Evolutionary conservation across 257 asterid genomes (phyloP), one percentile per base, ranked within the genome.

Genomic region (Leptodermis oblonga): DNA sequence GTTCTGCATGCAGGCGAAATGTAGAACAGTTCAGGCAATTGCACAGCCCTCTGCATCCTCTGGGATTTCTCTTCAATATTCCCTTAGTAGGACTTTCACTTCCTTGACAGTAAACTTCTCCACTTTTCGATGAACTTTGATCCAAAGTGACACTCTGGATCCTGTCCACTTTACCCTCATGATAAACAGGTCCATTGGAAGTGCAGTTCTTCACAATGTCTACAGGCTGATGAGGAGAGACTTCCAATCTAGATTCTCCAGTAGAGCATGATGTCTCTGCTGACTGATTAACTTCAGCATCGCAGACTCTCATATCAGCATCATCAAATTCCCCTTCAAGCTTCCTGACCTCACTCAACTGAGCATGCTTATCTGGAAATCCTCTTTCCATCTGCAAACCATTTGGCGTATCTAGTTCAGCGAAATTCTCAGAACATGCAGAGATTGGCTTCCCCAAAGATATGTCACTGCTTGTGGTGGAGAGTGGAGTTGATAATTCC

Each of bases 11-110:
- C 71, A 92, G 87, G 63, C 92, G 95, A 76, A 90, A 92, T 22
- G 97, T 85, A 70, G 88, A 83, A 78, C 98, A 90, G 62, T 85
- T 85, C 76, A 92, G 82, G 79, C 98, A 92, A 74, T 71, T 80
- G 64, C 98, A 92, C 34, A 80, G 79, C 73, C 98, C 97, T 84
- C 96, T 82, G 77, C 98, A 92, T 17, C 96, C 95, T 73, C 78
- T 76, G 54, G 84, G 89, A 70, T 85, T 90, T 76, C 86, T 82
- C 85, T 81, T 92, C 46, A 90, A 80, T 78, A 92, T 85, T 61
- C 98, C 97, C 79, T 76, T 88, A 17, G 18, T 39, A 70, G 74
- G 67, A 71, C 69, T 70, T 42, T 65, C 64, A 26, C 22, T 62
- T 51, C 60, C 65, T 58, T 69, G 61, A 68, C 41, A 30, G 46